Evolutionary conservation across 345 rosid genomes (phyloP), one percentile per base, ranked within the genome.

Genomic region (Gossypium raimondii): DNA sequence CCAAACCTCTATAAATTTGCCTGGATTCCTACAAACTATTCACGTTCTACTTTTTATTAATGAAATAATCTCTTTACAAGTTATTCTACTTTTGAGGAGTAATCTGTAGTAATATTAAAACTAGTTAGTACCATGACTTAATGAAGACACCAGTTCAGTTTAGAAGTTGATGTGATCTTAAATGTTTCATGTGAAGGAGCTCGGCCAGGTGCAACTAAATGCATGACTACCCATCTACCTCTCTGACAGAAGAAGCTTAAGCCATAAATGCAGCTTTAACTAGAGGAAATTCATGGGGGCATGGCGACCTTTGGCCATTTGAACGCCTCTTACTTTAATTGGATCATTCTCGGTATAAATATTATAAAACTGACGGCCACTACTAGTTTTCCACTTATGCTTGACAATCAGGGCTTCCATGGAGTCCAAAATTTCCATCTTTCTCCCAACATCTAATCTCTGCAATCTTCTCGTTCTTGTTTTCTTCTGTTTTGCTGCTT

Each of bases 191-290:
- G 56, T 51, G n/a, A 13, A 51, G 56, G 56, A 51, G 72, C 43
- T 48, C 9, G 18, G 56, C 56, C 59, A n/a, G 2, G 22, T 18
- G 24, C 13, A 51, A 48, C 18, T 61, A 25, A 62, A 73, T 73
- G 27, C 45, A 27, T 29, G 48, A 27, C 47, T 59, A 57, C 62
- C 12, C 62, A 57, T 57, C 62, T 57, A 55, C 80, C 82, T 58
- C 64, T 72, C 89, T 84, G 90, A 81, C 87, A 77, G 70, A 27
- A 81, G 47, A 51, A 51, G 56, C 16, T 51, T 12, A 62, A 78
- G 70, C 18, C 62, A 72, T 85, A 82, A 87, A 85, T 85, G 80
- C 83, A 69, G 80, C 56, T 53, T 61, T 80, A 56, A 81, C 72
- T 74, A 73, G n/a, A 38, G 56, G 61, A 62, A 20, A 50, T 43